Evolutionary conservation across 352 stramenopile genomes (phyloP).

Genomic region (Aphanomyces invadans): DNA sequence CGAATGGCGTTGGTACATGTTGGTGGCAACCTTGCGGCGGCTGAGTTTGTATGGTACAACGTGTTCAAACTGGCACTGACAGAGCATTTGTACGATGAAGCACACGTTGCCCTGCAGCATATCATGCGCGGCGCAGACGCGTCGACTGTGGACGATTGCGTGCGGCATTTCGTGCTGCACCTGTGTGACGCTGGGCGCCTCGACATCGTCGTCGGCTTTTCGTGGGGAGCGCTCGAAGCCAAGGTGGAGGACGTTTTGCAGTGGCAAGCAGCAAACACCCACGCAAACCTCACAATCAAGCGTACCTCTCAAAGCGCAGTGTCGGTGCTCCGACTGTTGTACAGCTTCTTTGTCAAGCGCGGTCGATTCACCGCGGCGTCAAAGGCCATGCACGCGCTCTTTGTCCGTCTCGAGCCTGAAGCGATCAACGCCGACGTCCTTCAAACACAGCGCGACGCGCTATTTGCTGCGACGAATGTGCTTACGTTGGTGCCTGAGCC

Average conservation of each 20-base stretch:
- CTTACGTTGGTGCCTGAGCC: background rate
- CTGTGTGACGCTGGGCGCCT: constrained; percentile 13
- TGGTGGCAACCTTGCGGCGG: background rate
- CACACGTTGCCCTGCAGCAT: background rate
- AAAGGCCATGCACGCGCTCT: constrained; percentile 10
- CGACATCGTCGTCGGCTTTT: background rate
- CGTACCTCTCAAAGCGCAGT: constrained; percentile 3
- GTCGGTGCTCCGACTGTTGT: background rate
- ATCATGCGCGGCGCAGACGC: background rate
- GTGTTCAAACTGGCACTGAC: constrained; percentile 6
- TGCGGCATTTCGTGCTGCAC: constrained; percentile 10
- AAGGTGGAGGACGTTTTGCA: constrained; percentile 1
- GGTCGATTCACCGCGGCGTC: background rate
- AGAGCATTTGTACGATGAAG: background rate
- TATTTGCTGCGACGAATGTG: constrained; percentile 7
- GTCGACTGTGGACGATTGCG: constrained; percentile 4
- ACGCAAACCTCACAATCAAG: background rate
- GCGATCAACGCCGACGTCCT: background rate
- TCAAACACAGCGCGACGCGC: constrained; percentile 1
- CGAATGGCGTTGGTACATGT: background rate
- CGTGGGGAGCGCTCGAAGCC: constrained; percentile 8
- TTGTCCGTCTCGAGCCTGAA: constrained; percentile 9
- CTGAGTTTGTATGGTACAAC: constrained; percentile 21
- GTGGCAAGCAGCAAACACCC: constrained; percentile 16
- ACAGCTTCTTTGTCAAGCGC: constrained; percentile 19